A percentile compares a stretch with the other conserved stretches of the same genome.
Evolutionary conservation across 768 basidiomycete species (phyloP).

Genomic region (Boletus patriciae): DNA sequence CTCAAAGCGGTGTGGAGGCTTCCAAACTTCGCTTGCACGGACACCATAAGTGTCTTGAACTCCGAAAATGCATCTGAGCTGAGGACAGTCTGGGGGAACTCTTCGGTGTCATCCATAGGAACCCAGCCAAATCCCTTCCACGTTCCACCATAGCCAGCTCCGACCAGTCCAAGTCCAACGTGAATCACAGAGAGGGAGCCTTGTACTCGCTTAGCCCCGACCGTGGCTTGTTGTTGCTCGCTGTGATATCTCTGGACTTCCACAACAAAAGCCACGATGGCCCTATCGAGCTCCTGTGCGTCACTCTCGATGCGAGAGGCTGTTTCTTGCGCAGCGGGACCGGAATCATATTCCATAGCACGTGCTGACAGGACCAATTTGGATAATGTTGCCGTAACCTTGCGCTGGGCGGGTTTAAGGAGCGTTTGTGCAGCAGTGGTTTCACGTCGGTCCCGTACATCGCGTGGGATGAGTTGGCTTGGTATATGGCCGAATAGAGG

Average conservation of each 20-base stretch:
- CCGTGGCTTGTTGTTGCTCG: constrained; percentile 23
- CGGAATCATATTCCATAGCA: constrained; percentile 81
- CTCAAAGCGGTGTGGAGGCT: constrained; percentile 29
- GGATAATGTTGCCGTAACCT: constrained; percentile 85
- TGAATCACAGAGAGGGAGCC: constrained; percentile 62
- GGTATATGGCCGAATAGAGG: constrained; percentile 62
- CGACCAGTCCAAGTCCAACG: constrained; percentile 76
- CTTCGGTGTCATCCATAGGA: constrained; percentile 49
- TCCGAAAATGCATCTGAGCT: constrained; percentile 54
- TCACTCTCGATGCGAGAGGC: constrained; percentile 71
- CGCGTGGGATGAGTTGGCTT: constrained; percentile 50
- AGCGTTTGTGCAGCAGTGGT: constrained; percentile 51
- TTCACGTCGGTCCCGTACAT: constrained; percentile 45
- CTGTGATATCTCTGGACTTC: constrained; percentile 64
- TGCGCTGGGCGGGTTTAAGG: constrained; percentile 78
- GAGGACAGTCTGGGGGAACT: constrained; percentile 47
- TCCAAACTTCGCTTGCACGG: constrained; percentile 52
- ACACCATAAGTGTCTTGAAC: constrained; percentile 46
- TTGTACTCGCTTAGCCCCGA: constrained; percentile 51
- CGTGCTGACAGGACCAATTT: constrained; percentile 90
- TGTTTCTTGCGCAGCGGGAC: constrained; percentile 59
- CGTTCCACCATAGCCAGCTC: constrained; percentile 69
- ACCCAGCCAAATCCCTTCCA: constrained; percentile 91
- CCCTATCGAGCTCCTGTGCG: constrained; percentile 72
- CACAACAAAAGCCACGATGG: constrained; percentile 62